Evolutionary conservation across 495 filamentous ascomycete genomes (phyloP).

Genomic region (Bombardia bombarda): DNA sequence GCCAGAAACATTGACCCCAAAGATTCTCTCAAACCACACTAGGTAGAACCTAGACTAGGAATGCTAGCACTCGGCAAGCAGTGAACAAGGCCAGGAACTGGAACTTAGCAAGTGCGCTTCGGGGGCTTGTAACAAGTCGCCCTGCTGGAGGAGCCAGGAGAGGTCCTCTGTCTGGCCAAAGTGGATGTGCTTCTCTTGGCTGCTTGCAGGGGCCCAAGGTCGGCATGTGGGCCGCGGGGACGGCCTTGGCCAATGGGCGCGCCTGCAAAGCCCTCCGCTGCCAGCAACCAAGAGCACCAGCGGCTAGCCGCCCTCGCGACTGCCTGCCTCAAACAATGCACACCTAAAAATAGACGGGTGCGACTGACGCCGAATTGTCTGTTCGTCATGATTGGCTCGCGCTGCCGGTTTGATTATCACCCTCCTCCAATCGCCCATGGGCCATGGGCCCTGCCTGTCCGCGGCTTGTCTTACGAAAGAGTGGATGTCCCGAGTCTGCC

Average conservation of each 20-base stretch:
- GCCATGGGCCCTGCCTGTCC: not conserved
- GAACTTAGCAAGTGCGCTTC: no score
- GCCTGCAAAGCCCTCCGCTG: not conserved
- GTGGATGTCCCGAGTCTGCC: not conserved
- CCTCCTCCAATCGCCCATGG: slow-evolving; percentile 8
- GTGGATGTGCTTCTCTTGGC: slow-evolving; percentile 8
- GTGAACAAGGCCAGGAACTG: no score
- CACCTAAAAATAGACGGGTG: slow-evolving; percentile 24
- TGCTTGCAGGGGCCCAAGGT: slow-evolving; percentile 17
- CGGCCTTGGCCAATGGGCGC: slow-evolving; percentile 13
- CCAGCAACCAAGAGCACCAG: slow-evolving; percentile 9
- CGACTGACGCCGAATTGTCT: slow-evolving; percentile 18
- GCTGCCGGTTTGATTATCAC: slow-evolving; percentile 1
- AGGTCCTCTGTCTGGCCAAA: no score
- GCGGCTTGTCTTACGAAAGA: slow-evolving; percentile 8
- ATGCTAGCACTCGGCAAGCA: no score
- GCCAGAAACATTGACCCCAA: no score
- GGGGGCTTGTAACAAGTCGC: no score
- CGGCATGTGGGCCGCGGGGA: slow-evolving; percentile 16
- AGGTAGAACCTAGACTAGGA: no score
- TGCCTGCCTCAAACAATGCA: slow-evolving; percentile 24
- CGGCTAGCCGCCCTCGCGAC: slow-evolving; percentile 22
- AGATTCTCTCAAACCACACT: no score
- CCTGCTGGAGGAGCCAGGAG: no score
- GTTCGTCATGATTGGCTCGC: slow-evolving; percentile 15